These are phyloP conservation scores for Linum trigynum DNA, from an alignment of 345 rosid genomes.

Conservation along the genomic window DNA sequence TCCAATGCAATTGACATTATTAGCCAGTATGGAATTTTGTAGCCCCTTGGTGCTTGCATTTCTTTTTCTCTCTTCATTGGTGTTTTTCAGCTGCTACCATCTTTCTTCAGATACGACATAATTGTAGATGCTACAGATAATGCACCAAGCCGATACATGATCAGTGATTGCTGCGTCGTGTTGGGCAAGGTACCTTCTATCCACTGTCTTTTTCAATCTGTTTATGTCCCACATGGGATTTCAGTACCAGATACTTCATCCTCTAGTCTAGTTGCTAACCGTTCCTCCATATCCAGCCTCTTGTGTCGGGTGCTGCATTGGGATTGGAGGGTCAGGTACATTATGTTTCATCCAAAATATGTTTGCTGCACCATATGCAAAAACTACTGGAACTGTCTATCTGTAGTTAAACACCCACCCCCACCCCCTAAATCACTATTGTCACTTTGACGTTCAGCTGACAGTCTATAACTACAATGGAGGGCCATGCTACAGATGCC, in stretches of 20 bases:
- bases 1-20: slow-evolving; percentile 84
- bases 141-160: slow-evolving; percentile 96
- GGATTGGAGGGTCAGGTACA: slow-evolving; percentile 95
- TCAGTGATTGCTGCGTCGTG: slow-evolving; percentile 91
- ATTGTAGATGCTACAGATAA: slow-evolving; percentile 90
- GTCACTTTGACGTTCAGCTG: slow-evolving; percentile 26
- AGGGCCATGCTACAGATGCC: slow-evolving; percentile 84
- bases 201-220: neutral
- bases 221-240: too few species aligned
- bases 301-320: slow-evolving; percentile 95
- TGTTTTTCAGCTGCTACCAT: slow-evolving; percentile 28
- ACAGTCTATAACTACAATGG: slow-evolving; percentile 67
- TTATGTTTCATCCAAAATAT: neutral
- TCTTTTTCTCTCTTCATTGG: neutral
- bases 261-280: slow-evolving; percentile 9
- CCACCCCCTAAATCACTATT: too few species aligned
- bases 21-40: slow-evolving; percentile 42
- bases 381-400: too few species aligned
- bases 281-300: slow-evolving; percentile 48
- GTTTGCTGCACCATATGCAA: too few species aligned
- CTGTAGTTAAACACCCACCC: too few species aligned
- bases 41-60: neutral
- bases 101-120: slow-evolving; percentile 57
- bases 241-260: too few species aligned
- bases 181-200: slow-evolving; percentile 60